Evolutionary conservation across 2,329 filamentous ascomycete species (phyloP).

Genomic region (Colletotrichum orbiculare): DNA sequence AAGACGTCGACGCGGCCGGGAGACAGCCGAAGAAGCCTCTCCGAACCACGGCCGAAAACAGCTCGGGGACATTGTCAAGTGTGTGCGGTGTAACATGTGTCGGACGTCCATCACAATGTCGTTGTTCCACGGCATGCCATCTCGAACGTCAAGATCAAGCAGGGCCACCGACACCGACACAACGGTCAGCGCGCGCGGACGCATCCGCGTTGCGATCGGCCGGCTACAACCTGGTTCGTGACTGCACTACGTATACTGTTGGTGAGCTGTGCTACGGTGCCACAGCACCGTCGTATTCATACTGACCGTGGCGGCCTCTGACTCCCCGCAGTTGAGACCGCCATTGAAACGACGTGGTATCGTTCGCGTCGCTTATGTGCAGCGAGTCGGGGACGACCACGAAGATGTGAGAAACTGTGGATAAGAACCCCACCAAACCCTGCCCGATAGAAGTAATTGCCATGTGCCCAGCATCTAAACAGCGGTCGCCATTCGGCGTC

Average conservation of each 20-base stretch:
- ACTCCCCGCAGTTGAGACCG: slow-evolving; percentile 16
- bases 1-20: background rate
- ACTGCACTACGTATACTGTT: slow-evolving; percentile 1
- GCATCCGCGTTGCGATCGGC: slow-evolving; percentile 28
- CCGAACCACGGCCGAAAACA: background rate
- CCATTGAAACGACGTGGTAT: slow-evolving; percentile 33
- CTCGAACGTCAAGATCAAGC: background rate
- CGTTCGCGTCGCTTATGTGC: slow-evolving; percentile 32
- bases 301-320: slow-evolving; percentile 13
- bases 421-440: background rate
- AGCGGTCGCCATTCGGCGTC: background rate
- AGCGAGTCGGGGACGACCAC: slow-evolving; percentile 22
- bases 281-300: slow-evolving; percentile 16
- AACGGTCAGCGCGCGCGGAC: slow-evolving; percentile 20
- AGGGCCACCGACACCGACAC: background rate
- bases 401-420: slow-evolving; percentile 11
- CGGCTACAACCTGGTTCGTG: slow-evolving; percentile 22
- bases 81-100: no score
- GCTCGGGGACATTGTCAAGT: background rate
- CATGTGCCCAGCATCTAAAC: slow-evolving; percentile 2
- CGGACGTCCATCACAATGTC: no score
- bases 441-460: slow-evolving; percentile 8
- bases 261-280: slow-evolving; percentile 8
- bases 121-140: no score
- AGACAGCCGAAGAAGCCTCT: background rate